Base-by-base conservation (phyloP, 768 basidiomycete species). In the Amanita fuliginea region DNA sequence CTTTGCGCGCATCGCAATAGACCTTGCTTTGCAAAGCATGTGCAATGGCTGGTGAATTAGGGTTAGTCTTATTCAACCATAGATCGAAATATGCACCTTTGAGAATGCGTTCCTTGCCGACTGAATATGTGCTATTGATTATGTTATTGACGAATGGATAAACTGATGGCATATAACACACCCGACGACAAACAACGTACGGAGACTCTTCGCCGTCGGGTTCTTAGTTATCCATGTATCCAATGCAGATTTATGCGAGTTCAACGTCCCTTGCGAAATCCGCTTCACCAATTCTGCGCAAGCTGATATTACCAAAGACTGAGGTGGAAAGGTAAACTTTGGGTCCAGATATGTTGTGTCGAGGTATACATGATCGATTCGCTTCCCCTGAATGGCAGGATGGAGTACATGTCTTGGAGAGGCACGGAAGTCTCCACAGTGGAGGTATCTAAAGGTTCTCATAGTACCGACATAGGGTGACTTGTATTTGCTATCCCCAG, bases 291-390 rank as follows among this genome's bases (percentile, higher is more conserved):
- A 70, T 36, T 87, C 83, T 1, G 91, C 91, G 60, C 95, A 98
- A 1, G 96, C 95, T 16, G 83, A 77, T 46, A 98, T 85, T 22
- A 98, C 95, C 39, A 86, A 77, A n/a, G 89, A 83, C 58, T 98
- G 96, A 3, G 96, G 88, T 0, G 96, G 90, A 59, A 99, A 98
- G 43, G 83, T 86, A 62, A 97, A 97, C 83, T 83, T 88, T 0
- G 92, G 86, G 59, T 95, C 85, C 16, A 97, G 71, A 64, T 97
- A 97, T 0, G 96, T 99, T 3, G 96, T 97, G 61, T 99, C 96
- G 22, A 99, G 73, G 62, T 99, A 98, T 33, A 93, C 78, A 46
- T 83, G 78, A 55, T 98, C 92, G 6, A 98, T 76, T 30, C 68
- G 69, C 59, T 92, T 95, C 30, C 82, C 84, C 52, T 77, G 80